Conservation (phyloP, 139 green algal species). For the Bryopsis sp. region DNA sequence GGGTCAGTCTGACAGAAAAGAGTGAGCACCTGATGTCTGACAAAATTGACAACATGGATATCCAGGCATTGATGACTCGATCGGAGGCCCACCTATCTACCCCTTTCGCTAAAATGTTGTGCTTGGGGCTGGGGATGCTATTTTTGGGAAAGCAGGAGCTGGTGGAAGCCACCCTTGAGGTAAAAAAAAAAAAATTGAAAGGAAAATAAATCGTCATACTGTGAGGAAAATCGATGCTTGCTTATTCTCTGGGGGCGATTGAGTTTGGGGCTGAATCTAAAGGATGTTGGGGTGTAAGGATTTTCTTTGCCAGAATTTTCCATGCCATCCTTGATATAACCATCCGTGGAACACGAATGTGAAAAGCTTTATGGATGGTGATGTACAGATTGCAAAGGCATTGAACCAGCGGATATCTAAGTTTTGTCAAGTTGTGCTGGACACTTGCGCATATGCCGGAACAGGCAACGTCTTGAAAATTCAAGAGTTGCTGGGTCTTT, state of each 20-base stretch:
- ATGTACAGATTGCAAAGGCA: conserved; percentile 74
- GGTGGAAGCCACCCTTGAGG: conserved; percentile 90
- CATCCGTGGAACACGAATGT: too few relatives aligned
- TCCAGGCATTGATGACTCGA: conserved; percentile 82
- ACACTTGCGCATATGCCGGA: conserved; percentile 85
- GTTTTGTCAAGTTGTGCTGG: conserved; percentile 65
- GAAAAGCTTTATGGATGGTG: background rate
- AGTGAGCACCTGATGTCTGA: background rate
- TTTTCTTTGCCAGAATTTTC: too few relatives aligned
- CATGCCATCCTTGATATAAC: background rate
- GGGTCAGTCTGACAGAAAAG: background rate
- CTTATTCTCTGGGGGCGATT: too few relatives aligned
- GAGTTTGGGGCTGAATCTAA: too few relatives aligned
- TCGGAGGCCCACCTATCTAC: conserved; percentile 63
- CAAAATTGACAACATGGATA: background rate
- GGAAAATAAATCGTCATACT: too few relatives aligned
- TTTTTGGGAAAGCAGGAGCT: conserved; percentile 83
- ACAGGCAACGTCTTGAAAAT: conserved; percentile 95
- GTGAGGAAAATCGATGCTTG: too few relatives aligned
- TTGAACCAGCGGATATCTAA: conserved; percentile 68
- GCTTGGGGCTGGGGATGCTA: conserved; percentile 83
- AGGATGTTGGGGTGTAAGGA: too few relatives aligned
- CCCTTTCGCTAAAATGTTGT: conserved; percentile 65
- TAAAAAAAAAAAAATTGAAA: too few relatives aligned
- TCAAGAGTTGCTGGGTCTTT: conserved; percentile 81